A percentile compares a stretch with the other conserved stretches of the same genome.
Conservation (phyloP, 768 basidiomycete species). For the Leucocoprinus birnbaumii region DNA sequence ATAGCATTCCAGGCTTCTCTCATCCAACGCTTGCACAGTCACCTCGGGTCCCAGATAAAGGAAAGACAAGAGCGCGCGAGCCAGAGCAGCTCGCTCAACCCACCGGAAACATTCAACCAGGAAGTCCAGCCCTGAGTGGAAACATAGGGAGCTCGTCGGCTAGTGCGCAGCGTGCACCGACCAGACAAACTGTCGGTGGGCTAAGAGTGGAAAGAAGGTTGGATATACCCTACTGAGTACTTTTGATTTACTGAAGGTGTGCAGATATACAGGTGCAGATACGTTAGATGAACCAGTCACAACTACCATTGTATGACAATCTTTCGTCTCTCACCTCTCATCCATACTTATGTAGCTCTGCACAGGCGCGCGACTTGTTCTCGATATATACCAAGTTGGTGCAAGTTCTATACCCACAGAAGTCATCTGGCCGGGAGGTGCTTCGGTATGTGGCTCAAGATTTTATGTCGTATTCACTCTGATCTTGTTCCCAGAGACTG, state of each 20-base stretch:
- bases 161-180: slow-evolving; percentile 33
- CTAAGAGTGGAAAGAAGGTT: slow-evolving; percentile 88
- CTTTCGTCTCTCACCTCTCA: background rate
- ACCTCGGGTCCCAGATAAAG: slow-evolving; percentile 53
- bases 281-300: slow-evolving; percentile 93
- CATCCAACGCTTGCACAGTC: slow-evolving; percentile 51
- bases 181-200: slow-evolving; percentile 76
- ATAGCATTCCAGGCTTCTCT: slow-evolving; percentile 76
- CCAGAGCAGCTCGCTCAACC: slow-evolving; percentile 51
- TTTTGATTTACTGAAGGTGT: background rate
- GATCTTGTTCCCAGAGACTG: slow-evolving; percentile 70
- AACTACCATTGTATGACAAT: slow-evolving; percentile 72
- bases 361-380: slow-evolving; percentile 79
- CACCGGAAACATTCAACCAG: slow-evolving; percentile 24
- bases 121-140: slow-evolving; percentile 49
- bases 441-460: slow-evolving; percentile 45
- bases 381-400: slow-evolving; percentile 93
- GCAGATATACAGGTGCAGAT: slow-evolving; percentile 76
- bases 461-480: background rate
- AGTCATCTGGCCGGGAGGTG: slow-evolving; percentile 73
- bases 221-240: slow-evolving; percentile 16
- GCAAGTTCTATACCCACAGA: slow-evolving; percentile 90
- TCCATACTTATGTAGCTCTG: background rate
- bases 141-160: slow-evolving; percentile 60
- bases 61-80: slow-evolving; percentile 63